These are phyloP conservation scores for Orbilia javanica DNA, from an alignment of 2,329 filamentous ascomycete species.

Conservation along the genomic window DNA sequence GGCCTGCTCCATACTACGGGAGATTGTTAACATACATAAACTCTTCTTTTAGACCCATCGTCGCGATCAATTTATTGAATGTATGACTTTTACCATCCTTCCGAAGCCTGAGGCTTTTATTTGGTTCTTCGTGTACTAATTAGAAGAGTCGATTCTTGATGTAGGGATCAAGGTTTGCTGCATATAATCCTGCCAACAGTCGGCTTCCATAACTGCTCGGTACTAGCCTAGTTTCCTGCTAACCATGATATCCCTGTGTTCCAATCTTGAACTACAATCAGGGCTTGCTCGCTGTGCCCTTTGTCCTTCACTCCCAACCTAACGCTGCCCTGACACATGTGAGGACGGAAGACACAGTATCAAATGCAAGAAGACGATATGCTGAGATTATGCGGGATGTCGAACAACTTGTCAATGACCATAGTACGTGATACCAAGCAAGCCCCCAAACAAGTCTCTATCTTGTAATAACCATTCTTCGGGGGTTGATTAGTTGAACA, in stretches of 20 bases:
- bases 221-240: background rate
- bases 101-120: background rate
- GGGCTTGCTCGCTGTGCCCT: slow-evolving; percentile 90
- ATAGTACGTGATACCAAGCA: slow-evolving; percentile 72
- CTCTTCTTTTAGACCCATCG: slow-evolving; percentile 42
- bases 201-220: background rate
- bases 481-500: slow-evolving; percentile 72
- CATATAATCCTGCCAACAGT: too few species aligned
- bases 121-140: background rate
- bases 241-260: background rate
- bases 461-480: background rate
- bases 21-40: background rate
- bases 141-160: background rate
- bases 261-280: slow-evolving; percentile 64
- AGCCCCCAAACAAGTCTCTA: background rate
- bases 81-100: background rate
- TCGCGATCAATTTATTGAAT: slow-evolving; percentile 58
- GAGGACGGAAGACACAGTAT: slow-evolving; percentile 77
- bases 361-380: slow-evolving; percentile 86
- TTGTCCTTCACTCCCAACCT: slow-evolving; percentile 95
- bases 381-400: slow-evolving; percentile 96
- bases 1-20: background rate
- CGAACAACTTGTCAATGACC: slow-evolving; percentile 89
- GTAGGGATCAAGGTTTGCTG: slow-evolving; percentile 52
- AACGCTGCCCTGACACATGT: slow-evolving; percentile 82